Conservation (phyloP, 495 filamentous ascomycete species). For the Penicillium parvum region DNA sequence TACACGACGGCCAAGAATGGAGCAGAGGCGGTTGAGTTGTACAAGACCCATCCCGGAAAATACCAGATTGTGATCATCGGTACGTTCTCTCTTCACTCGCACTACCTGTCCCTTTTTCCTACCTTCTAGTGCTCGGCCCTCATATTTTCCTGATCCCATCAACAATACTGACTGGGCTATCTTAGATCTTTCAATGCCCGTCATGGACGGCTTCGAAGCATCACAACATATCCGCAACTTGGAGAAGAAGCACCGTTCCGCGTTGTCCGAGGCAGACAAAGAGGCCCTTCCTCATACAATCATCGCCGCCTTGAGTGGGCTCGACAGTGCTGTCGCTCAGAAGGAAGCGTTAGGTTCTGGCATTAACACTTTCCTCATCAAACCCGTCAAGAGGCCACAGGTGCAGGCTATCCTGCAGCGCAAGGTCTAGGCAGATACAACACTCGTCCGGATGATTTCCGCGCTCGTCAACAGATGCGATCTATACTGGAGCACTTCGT, state of each 20-base stretch:
- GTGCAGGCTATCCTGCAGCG: constrained; percentile 17
- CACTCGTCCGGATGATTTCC: too few species aligned
- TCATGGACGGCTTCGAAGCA: constrained; percentile 66
- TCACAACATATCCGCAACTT: constrained; percentile 58
- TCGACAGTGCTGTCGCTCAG: constrained; percentile 34
- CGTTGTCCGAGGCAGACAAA: constrained; percentile 9
- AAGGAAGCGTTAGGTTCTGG: constrained; percentile 33
- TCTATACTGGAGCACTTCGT: too few species aligned
- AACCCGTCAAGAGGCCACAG: constrained; percentile 29
- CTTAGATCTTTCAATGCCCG: constrained; percentile 64
- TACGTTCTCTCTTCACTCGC: background rate
- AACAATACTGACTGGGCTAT: background rate
- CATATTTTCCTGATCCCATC: background rate
- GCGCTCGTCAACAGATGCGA: too few species aligned
- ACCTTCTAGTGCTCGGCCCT: background rate
- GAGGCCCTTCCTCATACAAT: constrained; percentile 30
- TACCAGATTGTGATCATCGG: constrained; percentile 52
- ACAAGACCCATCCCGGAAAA: constrained; percentile 23
- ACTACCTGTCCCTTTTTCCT: too few species aligned
- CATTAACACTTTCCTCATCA: constrained; percentile 37
- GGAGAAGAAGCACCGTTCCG: constrained; percentile 38
- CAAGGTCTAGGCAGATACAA: too few species aligned
- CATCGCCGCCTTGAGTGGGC: constrained; percentile 45
- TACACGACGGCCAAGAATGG: constrained; percentile 44
- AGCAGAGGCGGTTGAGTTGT: constrained; percentile 42